phyloP scores from a whole-genome alignment of 2,329 filamentous ascomycete genomes.

The Pseudogymnoascus sp. region DNA sequence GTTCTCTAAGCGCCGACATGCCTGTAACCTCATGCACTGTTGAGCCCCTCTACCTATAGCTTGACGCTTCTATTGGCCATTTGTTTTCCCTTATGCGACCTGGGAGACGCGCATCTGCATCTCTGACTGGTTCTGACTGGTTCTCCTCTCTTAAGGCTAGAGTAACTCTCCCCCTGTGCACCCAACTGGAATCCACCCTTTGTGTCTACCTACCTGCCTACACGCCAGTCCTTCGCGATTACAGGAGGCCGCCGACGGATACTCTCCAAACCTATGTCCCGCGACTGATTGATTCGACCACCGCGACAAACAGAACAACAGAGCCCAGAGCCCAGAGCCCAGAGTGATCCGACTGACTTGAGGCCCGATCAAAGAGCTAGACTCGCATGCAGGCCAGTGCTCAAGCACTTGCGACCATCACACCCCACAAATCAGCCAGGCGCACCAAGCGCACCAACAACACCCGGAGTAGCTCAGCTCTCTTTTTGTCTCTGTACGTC shows the following conservation, averaged over 20 bases:
- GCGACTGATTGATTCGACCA: background rate
- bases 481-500: background rate
- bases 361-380: constrained; percentile 1
- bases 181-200: constrained; percentile 3
- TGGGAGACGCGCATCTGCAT: constrained; percentile 23
- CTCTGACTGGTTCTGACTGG: constrained; percentile 22
- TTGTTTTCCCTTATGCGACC: constrained; percentile 8
- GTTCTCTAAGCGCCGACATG: constrained; percentile 14
- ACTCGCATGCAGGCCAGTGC: background rate
- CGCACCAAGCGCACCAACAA: constrained; percentile 7
- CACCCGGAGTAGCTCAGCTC: background rate
- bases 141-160: constrained; percentile 10
- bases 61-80: constrained; percentile 10
- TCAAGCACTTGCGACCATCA: constrained; percentile 1
- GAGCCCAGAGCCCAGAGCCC: background rate
- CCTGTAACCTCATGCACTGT: constrained; percentile 12
- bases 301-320: background rate
- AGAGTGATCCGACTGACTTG: background rate
- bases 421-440: background rate
- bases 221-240: background rate
- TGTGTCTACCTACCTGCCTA: constrained; percentile 1
- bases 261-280: background rate
- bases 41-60: constrained; percentile 5
- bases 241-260: constrained; percentile 1
- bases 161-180: background rate